Evolutionary conservation across 805 yeast species (phyloP).

Genomic region (Yamadazyma endophytica): DNA sequence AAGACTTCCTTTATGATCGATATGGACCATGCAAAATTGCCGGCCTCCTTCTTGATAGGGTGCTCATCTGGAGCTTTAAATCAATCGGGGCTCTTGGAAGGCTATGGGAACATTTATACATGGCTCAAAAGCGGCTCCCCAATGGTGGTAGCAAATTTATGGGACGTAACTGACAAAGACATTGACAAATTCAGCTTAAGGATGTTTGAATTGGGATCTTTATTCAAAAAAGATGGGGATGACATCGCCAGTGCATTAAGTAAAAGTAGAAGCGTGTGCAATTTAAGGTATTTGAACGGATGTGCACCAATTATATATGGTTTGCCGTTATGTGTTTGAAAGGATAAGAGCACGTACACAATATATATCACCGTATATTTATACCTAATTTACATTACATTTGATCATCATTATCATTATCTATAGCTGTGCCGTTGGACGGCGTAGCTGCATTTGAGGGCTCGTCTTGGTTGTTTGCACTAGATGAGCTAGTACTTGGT

Average conservation of each 20-base stretch:
- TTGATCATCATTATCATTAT: constrained; percentile 1
- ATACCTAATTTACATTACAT: constrained; percentile 1
- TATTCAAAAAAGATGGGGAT: constrained; percentile 28
- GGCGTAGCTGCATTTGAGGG: not conserved
- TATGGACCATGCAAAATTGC: constrained; percentile 37
- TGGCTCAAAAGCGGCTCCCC: constrained; percentile 82
- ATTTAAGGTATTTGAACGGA: constrained; percentile 74
- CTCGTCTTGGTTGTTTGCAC: constrained; percentile 11
- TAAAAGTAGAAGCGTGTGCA: constrained; percentile 63
- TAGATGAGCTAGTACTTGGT: constrained; percentile 35
- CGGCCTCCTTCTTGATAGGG: constrained; percentile 73
- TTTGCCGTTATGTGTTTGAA: constrained; percentile 52
- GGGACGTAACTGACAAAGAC: constrained; percentile 98
- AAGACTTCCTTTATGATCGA: constrained; percentile 45
- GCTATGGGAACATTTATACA: constrained; percentile 71
- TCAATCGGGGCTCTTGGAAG: constrained; percentile 56
- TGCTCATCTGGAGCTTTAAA: constrained; percentile 81
- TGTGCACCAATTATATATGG: constrained; percentile 94
- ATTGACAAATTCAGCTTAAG: constrained; percentile 72
- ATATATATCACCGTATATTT: not conserved
- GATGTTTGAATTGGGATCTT: constrained; percentile 65
- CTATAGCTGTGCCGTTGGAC: no score
- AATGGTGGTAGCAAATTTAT: constrained; percentile 75
- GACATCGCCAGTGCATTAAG: constrained; percentile 31
- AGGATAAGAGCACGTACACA: not conserved